phyloP scores from a whole-genome alignment of 2,329 filamentous ascomycete species.

The Cladosporium halotolerans region DNA sequence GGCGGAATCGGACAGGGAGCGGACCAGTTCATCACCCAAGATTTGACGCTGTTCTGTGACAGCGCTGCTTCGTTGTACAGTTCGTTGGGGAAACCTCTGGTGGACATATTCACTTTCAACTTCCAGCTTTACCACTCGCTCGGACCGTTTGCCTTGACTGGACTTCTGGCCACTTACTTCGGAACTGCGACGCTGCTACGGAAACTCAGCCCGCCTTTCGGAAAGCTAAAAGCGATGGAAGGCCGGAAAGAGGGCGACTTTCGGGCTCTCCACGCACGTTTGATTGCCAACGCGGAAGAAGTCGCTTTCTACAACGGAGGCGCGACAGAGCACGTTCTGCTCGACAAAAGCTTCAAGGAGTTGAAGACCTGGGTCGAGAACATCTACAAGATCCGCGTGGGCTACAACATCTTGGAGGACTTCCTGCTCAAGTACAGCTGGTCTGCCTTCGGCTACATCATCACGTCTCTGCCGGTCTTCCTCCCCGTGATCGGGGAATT shows the following conservation, averaged over 20 bases:
- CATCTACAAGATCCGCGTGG: slow-evolving; percentile 94
- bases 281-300: slow-evolving; percentile 96
- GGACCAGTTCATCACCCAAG: slow-evolving; percentile 96
- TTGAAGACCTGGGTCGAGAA: slow-evolving; percentile 96
- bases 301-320: slow-evolving; percentile 96
- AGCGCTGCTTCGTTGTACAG: slow-evolving; percentile 90
- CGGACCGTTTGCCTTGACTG: slow-evolving; percentile 78
- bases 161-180: slow-evolving; percentile 87
- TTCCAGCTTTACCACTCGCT: slow-evolving; percentile 92
- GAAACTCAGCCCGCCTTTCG: slow-evolving; percentile 86
- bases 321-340: slow-evolving; percentile 86
- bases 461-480: slow-evolving; percentile 90
- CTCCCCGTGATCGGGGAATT: slow-evolving; percentile 88
- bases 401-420: slow-evolving; percentile 98
- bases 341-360: slow-evolving; percentile 87
- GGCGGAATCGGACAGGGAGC: slow-evolving; percentile 86
- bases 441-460: slow-evolving; percentile 93
- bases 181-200: slow-evolving; percentile 85
- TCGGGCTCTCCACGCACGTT: slow-evolving; percentile 76
- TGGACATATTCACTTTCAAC: slow-evolving; percentile 97
- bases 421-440: slow-evolving; percentile 98
- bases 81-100: slow-evolving; percentile 91
- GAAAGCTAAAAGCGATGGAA: slow-evolving; percentile 93
- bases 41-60: slow-evolving; percentile 90
- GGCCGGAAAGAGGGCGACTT: slow-evolving; percentile 94